phyloP scores from a whole-genome alignment of 352 stramenopile species.

The Globisporangium sylvaticum region DNA sequence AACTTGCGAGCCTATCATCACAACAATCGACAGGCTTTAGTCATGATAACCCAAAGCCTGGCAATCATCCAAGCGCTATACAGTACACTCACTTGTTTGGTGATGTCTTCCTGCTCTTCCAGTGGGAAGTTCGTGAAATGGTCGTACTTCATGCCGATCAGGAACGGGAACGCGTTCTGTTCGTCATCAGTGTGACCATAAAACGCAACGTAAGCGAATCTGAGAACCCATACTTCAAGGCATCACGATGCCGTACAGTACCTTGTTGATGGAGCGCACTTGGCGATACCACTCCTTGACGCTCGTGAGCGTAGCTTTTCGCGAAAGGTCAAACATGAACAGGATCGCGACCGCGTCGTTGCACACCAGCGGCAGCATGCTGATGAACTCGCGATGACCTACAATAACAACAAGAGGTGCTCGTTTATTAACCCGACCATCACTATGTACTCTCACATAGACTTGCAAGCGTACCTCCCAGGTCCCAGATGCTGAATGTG shows the following conservation, averaged over 20 bases:
- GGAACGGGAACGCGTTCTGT: constrained; percentile 90
- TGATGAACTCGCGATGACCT: constrained; percentile 92
- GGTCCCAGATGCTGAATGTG: constrained; percentile 94
- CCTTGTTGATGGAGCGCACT: constrained; percentile 89
- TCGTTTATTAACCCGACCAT: neutral
- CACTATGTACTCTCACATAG: neutral
- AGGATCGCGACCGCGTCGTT: constrained; percentile 93
- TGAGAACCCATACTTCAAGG: neutral
- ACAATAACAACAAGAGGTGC: neutral
- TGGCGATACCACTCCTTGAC: constrained; percentile 93
- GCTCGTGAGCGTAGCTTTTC: constrained; percentile 90
- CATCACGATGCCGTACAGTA: constrained; percentile 11
- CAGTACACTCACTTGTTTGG: constrained; percentile 83
- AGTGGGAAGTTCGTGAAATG: constrained; percentile 87
- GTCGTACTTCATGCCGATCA: constrained; percentile 95
- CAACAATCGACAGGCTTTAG: neutral
- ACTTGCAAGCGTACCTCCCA: constrained; percentile 54
- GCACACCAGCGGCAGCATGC: constrained; percentile 93
- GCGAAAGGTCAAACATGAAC: constrained; percentile 95
- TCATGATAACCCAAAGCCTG: neutral
- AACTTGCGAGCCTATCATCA: constrained; percentile 86
- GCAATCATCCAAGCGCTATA: neutral
- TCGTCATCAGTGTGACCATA: neutral
- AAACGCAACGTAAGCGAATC: neutral
- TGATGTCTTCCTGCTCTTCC: constrained; percentile 93